Base-by-base conservation (phyloP, 1,284 basidiomycete genomes). In the Leccinum holopus region DNA sequence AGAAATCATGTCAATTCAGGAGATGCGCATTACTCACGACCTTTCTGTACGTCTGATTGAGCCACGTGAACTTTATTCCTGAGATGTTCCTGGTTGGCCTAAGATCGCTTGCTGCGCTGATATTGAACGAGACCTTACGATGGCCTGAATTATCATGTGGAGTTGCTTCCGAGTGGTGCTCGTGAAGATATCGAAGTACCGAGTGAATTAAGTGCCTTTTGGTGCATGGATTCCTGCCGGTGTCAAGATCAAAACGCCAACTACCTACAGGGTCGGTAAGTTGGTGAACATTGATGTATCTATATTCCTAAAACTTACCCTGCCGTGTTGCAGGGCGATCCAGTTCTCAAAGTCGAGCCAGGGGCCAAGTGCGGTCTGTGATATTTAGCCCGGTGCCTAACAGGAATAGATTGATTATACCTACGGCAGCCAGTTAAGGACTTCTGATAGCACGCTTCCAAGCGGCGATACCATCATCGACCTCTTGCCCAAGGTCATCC, bases 141-240 rank as follows among this genome's bases (percentile, higher is more conserved):
- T 68, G 53, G 6, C 44, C 58, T 18, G 37, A 3, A 5, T 37
- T 30, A 3, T 14, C 25, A 21, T 58, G 35, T 2, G 25, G 3
- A 3, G 25, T 9, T 8, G 32, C 57, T 4, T 61, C 8, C 2
- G 55, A 18, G 10, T 60, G 44, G 8, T 63, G 44, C 39, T 69
- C 64, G 6, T 66, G 68, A 7, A 82, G 67, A 60, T 78, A 75
- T 49, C 69, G 72, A 53, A 83, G 74, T 2, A 75, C 75, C 1
- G 74, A 75, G 66, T 78, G 77, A 57, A 83, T 84, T 59, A 82
- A 75, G 80, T 82, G 30, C 81, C 81, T 63, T 78, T 78, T 0
- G 80, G 81, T 3, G 80, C 78, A 47, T 75, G 37, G 77, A 70
- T 68, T 32, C 76, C 75, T 16, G 79, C 21, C 21, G 2, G 78